Evolutionary conservation across 768 basidiomycete species (phyloP).

Genomic region (Suillus luteus): DNA sequence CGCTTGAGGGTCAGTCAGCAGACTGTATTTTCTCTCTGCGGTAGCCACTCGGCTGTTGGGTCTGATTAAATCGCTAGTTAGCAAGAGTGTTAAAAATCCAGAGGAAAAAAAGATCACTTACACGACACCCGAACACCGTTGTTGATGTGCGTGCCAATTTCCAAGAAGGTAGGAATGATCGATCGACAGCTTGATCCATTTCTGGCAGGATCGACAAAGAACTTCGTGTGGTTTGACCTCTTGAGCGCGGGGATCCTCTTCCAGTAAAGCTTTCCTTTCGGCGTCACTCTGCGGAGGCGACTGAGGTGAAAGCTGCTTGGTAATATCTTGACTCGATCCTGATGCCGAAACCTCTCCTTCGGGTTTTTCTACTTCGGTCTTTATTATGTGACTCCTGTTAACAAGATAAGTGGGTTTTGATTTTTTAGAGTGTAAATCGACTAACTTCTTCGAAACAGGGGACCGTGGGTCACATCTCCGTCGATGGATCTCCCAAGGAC

Average conservation of each 20-base stretch:
- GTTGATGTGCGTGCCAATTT: slow-evolving; percentile 59
- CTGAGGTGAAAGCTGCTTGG: slow-evolving; percentile 16
- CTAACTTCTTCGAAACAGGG: slow-evolving; percentile 28
- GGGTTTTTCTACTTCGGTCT: neutral
- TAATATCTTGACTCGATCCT: slow-evolving; percentile 2
- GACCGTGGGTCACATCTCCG: slow-evolving; percentile 50
- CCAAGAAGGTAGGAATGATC: slow-evolving; percentile 40
- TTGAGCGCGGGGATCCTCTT: slow-evolving; percentile 53
- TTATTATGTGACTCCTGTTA: neutral
- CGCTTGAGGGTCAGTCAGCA: slow-evolving; percentile 67
- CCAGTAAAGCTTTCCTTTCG: slow-evolving; percentile 53
- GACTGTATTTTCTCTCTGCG: slow-evolving; percentile 58
- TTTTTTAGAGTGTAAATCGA: slow-evolving; percentile 9
- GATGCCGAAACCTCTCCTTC: neutral
- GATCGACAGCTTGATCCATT: slow-evolving; percentile 58
- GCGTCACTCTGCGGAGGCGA: slow-evolving; percentile 30
- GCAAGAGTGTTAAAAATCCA: neutral
- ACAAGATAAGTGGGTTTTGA: neutral
- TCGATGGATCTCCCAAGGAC: slow-evolving; percentile 63
- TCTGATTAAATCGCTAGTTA: slow-evolving; percentile 28
- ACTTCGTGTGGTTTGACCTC: slow-evolving; percentile 53
- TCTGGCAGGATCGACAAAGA: slow-evolving; percentile 61
- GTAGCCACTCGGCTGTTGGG: slow-evolving; percentile 62
- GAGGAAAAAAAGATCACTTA: slow-evolving; percentile 22
- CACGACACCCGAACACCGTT: slow-evolving; percentile 46